Conservation (phyloP, 2,329 filamentous ascomycete genomes). For the Colletotrichum paranaense region DNA sequence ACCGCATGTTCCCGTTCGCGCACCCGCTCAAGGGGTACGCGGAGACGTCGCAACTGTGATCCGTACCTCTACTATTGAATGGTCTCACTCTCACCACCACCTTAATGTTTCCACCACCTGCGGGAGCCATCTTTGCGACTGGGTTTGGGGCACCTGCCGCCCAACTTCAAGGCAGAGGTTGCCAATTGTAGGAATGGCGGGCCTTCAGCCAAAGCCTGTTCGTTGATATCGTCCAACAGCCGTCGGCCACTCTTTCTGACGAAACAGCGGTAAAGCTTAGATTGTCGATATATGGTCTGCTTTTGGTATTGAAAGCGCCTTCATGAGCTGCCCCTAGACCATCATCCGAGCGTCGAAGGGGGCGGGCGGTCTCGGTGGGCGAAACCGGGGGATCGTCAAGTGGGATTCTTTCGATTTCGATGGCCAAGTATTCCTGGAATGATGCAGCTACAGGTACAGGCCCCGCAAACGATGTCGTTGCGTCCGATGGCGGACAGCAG, state of each 20-base stretch:
- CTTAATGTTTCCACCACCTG: constrained; percentile 96
- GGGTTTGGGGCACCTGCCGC: constrained; percentile 29
- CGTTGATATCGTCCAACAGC: constrained; percentile 1
- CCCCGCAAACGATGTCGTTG: constrained; percentile 22
- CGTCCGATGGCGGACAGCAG: neutral
- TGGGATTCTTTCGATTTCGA: constrained; percentile 26
- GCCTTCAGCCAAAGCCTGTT: constrained; percentile 6
- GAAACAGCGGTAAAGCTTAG: constrained; percentile 2
- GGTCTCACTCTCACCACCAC: constrained; percentile 97
- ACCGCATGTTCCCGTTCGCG: neutral
- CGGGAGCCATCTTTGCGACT: constrained; percentile 66
- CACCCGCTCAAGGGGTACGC: neutral
- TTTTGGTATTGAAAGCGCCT: neutral
- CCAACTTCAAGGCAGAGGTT: constrained; percentile 21
- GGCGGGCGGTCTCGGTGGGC: constrained; percentile 13
- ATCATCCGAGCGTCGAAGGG: constrained; percentile 11
- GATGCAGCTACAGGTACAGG: constrained; percentile 27
- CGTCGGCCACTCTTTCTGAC: neutral
- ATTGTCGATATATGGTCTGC: neutral
- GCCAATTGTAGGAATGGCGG: constrained; percentile 29
- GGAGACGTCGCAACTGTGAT: neutral
- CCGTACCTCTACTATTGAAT: constrained; percentile 91
- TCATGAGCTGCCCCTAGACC: constrained; percentile 3
- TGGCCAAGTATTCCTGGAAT: constrained; percentile 24
- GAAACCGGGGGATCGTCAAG: constrained; percentile 14